A percentile compares a stretch with the other conserved stretches of the same genome.
Conservation (phyloP, 2,329 filamentous ascomycete genomes). For the Fusarium hainanense region DNA sequence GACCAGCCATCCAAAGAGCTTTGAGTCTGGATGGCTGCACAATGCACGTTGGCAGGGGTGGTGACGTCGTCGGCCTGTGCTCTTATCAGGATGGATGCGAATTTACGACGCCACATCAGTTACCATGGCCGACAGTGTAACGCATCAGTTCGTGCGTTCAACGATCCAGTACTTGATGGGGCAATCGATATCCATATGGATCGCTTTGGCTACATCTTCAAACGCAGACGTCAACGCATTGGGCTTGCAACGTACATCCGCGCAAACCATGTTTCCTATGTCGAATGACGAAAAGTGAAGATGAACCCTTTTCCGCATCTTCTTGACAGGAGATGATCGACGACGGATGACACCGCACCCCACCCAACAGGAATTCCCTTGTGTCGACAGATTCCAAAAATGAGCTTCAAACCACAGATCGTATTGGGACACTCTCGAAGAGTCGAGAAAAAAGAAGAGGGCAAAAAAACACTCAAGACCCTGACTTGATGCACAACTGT, state of each 20-base stretch:
- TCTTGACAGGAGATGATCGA: constrained; percentile 39
- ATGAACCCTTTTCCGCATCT: constrained; percentile 19
- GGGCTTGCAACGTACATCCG: constrained; percentile 6
- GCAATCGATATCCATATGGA: constrained; percentile 2
- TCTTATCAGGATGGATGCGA: constrained; percentile 26
- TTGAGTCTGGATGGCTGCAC: constrained; percentile 20
- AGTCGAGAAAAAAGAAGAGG: constrained; percentile 29
- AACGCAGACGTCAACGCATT: constrained; percentile 1
- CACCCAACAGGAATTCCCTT: constrained; percentile 29
- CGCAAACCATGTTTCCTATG: constrained; percentile 14
- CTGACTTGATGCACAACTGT: constrained; percentile 22
- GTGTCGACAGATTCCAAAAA: constrained; percentile 15
- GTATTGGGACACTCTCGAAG: constrained; percentile 8
- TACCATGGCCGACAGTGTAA: constrained; percentile 14
- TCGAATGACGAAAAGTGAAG: constrained; percentile 25
- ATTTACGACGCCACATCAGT: constrained; percentile 32
- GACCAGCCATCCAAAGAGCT: constrained; percentile 23
- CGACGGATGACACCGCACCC: constrained; percentile 33
- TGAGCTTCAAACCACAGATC: constrained; percentile 14
- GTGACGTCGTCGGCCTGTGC: constrained; percentile 38
- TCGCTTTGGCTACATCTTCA: background rate
- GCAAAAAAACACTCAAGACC: constrained; percentile 33
- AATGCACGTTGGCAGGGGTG: constrained; percentile 14
- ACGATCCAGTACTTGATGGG: constrained; percentile 5
- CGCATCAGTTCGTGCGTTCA: constrained; percentile 10